Evolutionary conservation across 306 rosid genomes (phyloP).

Genomic region (Sophora flavescens): DNA sequence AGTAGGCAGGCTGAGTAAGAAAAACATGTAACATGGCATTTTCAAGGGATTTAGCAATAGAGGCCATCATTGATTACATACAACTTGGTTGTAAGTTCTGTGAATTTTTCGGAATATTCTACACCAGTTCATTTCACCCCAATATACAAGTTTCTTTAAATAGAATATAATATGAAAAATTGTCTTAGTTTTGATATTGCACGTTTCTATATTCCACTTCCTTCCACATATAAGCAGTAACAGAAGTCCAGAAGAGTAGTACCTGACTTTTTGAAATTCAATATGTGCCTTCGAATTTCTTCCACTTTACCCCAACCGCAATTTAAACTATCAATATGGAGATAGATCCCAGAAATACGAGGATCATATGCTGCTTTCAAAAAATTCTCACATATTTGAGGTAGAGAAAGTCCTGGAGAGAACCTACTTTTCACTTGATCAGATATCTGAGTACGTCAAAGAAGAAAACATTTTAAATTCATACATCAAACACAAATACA

Average conservation of each 20-base stretch:
- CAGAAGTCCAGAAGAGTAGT: conserved; percentile 31
- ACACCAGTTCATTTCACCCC: conserved; percentile 20
- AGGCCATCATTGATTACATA: conserved; percentile 13
- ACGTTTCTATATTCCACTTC: conserved; percentile 32
- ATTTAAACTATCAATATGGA: conserved; percentile 76
- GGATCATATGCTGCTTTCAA: conserved; percentile 94
- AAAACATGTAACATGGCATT: neutral
- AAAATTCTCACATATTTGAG: conserved; percentile 91
- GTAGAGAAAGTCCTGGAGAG: conserved; percentile 83
- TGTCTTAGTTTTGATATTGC: neutral
- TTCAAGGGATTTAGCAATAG: conserved; percentile 2
- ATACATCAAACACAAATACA: too few species aligned
- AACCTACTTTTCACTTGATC: conserved; percentile 89
- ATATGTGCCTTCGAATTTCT: conserved; percentile 90
- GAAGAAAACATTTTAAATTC: conserved; percentile 16
- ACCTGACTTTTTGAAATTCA: conserved; percentile 93
- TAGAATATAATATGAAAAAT: conserved; percentile 17
- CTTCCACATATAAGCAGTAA: neutral
- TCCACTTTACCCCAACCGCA: conserved; percentile 99
- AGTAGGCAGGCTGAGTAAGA: neutral
- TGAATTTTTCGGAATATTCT: conserved; percentile 18
- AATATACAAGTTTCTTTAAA: conserved; percentile 2
- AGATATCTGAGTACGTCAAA: conserved; percentile 68
- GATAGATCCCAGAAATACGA: conserved; percentile 84
- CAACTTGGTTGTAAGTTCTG: neutral